Conservation (phyloP, 2,329 filamentous ascomycete genomes). For the Colletotrichum scovillei region DNA sequence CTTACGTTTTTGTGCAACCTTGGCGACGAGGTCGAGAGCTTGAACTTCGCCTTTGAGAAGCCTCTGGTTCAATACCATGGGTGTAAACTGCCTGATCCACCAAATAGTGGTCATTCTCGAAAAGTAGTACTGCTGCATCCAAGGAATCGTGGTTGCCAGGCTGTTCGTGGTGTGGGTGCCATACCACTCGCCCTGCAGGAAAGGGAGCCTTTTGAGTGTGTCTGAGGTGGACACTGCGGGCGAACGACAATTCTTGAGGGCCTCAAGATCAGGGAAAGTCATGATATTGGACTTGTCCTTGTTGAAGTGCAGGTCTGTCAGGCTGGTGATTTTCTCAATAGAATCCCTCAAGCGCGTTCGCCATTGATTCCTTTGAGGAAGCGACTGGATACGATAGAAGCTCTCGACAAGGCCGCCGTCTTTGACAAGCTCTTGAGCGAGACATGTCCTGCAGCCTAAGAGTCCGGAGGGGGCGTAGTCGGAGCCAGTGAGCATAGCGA, state of each 20-base stretch:
- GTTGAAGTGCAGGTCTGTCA: background rate
- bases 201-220: background rate
- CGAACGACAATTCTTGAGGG: background rate
- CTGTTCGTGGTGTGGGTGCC: background rate
- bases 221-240: background rate
- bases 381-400: background rate
- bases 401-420: background rate
- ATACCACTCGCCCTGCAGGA: background rate
- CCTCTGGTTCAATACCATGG: background rate
- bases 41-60: background rate
- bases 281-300: background rate
- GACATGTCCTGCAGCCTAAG: background rate
- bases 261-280: background rate
- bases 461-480: conserved; percentile 39
- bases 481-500: conserved; percentile 9
- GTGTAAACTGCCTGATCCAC: background rate
- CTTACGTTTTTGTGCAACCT: background rate
- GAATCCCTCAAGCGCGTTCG: background rate
- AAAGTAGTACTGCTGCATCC: background rate
- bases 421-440: background rate
- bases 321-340: background rate
- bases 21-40: background rate
- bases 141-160: background rate
- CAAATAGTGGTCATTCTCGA: background rate
- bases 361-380: background rate